phyloP scores from a whole-genome alignment of 306 rosid species.

The Castanopsis chinensis region DNA sequence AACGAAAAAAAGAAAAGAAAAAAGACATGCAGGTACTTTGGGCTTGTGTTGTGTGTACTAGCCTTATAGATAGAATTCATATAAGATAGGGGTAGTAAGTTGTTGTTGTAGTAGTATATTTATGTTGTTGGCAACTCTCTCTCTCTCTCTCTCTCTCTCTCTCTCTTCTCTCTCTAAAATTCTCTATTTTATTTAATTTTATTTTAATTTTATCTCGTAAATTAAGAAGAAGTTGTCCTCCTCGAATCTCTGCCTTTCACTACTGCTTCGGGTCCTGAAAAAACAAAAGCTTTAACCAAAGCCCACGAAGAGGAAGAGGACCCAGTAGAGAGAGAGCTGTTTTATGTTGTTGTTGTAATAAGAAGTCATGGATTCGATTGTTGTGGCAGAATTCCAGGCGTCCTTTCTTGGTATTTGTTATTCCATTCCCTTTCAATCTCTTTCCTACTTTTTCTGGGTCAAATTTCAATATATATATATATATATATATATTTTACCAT shows the following conservation, averaged over 20 bases:
- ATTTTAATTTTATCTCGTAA: background rate
- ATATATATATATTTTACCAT: too few species aligned
- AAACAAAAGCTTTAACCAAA: constrained; percentile 1
- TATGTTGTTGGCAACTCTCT: background rate
- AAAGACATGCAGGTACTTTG: constrained; percentile 48
- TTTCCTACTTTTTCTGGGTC: constrained; percentile 12
- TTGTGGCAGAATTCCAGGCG: constrained; percentile 47
- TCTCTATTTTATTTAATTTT: constrained; percentile 13
- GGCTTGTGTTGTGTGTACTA: background rate
- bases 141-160: constrained; percentile 19
- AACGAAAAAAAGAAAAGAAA: too few species aligned
- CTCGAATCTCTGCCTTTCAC: constrained; percentile 42
- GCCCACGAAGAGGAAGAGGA: constrained; percentile 7
- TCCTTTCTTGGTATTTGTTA: constrained; percentile 52
- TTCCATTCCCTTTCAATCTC: constrained; percentile 42
- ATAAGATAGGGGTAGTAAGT: background rate
- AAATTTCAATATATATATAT: background rate
- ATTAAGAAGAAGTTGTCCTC: constrained; percentile 23
- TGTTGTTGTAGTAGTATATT: background rate
- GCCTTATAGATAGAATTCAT: background rate
- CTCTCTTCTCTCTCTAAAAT: constrained; percentile 27
- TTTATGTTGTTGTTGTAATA: constrained; percentile 3
- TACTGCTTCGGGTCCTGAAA: constrained; percentile 22
- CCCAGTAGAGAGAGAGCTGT: background rate
- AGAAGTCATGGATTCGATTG: constrained; percentile 45